phyloP scores from a whole-genome alignment of 768 basidiomycete species.

The Phanerodontia chrysosporium region DNA sequence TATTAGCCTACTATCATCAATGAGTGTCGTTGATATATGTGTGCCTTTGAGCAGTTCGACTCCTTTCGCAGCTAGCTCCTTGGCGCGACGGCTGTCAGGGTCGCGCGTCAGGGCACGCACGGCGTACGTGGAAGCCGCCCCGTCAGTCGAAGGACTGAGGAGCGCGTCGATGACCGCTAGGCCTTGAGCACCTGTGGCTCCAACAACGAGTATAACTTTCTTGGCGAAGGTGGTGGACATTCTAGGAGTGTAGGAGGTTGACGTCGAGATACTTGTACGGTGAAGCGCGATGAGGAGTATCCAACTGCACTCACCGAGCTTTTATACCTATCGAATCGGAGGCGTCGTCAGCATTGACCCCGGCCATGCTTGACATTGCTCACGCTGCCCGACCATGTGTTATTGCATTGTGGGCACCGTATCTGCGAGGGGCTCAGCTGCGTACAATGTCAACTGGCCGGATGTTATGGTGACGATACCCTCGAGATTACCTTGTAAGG shows the following conservation, averaged over 20 bases:
- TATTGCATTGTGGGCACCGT: too few species aligned
- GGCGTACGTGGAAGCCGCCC: slow-evolving; percentile 34
- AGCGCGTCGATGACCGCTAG: slow-evolving; percentile 34
- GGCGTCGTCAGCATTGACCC: not conserved
- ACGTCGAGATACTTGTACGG: too few species aligned
- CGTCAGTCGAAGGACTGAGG: slow-evolving; percentile 28
- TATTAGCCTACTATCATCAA: not conserved
- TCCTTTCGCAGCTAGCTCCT: slow-evolving; percentile 31
- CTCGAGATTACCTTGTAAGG: too few species aligned
- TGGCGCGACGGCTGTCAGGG: slow-evolving; percentile 27
- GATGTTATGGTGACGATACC: too few species aligned
- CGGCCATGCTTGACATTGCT: not conserved
- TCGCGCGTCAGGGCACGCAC: slow-evolving; percentile 38
- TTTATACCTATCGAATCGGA: not conserved
- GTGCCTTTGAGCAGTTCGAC: slow-evolving; percentile 33
- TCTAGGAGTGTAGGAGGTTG: not conserved
- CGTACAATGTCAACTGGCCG: too few species aligned
- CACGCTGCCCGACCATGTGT: not conserved
- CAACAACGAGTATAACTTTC: slow-evolving; percentile 39
- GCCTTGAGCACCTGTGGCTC: slow-evolving; percentile 42
- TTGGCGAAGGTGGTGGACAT: slow-evolving; percentile 2
- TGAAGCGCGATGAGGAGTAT: too few species aligned
- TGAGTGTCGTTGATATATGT: not conserved
- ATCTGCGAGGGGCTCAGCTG: too few species aligned
- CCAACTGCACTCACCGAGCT: too few species aligned